Base-by-base conservation (phyloP, 805 yeast genomes). In the Candida insectorum region DNA sequence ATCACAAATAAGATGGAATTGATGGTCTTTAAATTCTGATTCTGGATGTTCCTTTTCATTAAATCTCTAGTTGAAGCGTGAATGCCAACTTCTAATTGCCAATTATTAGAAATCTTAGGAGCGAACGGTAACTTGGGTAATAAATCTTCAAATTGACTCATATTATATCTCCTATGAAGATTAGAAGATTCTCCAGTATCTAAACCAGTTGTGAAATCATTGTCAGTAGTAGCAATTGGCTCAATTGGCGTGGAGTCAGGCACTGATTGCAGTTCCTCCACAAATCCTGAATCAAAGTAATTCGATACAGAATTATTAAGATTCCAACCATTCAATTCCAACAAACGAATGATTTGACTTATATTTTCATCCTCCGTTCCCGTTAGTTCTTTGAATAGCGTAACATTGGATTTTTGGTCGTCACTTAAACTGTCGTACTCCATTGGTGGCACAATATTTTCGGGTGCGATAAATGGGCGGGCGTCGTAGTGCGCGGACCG, bases 291-390 rank as follows among this genome's bases (percentile, higher is more conserved):
- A 45, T 82, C 89, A 49, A 79, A 79, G 51, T 69, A 82, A 31
- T 76, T 66, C 3, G 81, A 71, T 20, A 80, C 55, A 1, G 87
- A 77, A 26, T 70, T 62, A 45, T 81, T 85, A 31, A 82, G 49
- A 46, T 79, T 71, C 79, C 79, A 79, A 30, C 76, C 70, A 44
- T 77, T 70, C 29, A 71, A 66, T 20, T 65, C 54, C 32, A 81
- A 51, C 16, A 80, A 52, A 32, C 62, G 54, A 4, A 70, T 52
- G 3, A 79, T 69, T 27, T 71, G 64, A 0, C 61, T 68, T 5
- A 69, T 74, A 7, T 69, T 69, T 2, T 43, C 43, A 11, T 29
- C 35, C 3, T 37, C 43, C 16, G 48, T 28, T 3, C 51, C 54
- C 1, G 53, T 40, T 4, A 54, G 50, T 2, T 47, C 21, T 28